Conservation (phyloP, 768 basidiomycete genomes). For the Dacryopinax primogenitus region DNA sequence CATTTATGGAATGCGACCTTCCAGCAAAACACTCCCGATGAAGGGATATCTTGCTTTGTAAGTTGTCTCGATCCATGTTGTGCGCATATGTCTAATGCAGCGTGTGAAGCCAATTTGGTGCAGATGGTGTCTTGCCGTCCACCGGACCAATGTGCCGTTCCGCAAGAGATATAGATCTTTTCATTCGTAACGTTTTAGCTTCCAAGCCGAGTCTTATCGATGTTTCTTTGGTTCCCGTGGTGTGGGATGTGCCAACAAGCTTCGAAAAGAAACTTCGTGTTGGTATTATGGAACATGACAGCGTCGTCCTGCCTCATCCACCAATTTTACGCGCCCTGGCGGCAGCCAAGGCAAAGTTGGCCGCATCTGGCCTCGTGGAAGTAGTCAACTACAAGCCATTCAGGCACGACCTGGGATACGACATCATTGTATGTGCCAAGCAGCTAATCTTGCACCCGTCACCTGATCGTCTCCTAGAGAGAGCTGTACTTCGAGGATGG, state of each 20-base stretch:
- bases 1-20: constrained; percentile 6
- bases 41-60: neutral
- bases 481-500: constrained; percentile 11
- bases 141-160: constrained; percentile 39
- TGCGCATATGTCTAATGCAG: neutral
- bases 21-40: constrained; percentile 1
- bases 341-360: neutral
- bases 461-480: neutral
- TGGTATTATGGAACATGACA: constrained; percentile 31
- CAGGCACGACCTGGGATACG: constrained; percentile 3
- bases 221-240: constrained; percentile 36
- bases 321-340: neutral
- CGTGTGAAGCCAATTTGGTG: constrained; percentile 41
- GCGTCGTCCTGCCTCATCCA: constrained; percentile 8
- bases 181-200: constrained; percentile 36
- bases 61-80: neutral
- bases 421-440: neutral
- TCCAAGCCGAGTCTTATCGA: constrained; percentile 36
- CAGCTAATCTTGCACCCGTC: too few relatives aligned
- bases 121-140: constrained; percentile 40
- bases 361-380: neutral
- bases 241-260: constrained; percentile 31
- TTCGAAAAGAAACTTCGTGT: constrained; percentile 34
- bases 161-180: constrained; percentile 37
- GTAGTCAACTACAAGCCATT: constrained; percentile 9